Evolutionary conservation across 768 basidiomycete species (phyloP).

Genomic region (Termitomyces sp.): DNA sequence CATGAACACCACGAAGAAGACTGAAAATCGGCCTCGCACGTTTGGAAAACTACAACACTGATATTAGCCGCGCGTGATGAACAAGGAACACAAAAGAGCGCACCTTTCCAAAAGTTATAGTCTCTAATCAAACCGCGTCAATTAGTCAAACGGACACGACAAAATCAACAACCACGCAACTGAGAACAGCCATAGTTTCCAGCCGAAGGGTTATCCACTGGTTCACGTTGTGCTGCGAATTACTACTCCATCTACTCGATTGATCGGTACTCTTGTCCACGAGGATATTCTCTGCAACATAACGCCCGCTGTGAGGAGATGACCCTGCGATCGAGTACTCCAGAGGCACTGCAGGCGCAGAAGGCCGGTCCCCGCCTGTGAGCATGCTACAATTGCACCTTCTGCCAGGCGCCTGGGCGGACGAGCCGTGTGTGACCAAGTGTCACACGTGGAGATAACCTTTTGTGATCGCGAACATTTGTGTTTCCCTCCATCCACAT

Average conservation of each 20-base stretch:
- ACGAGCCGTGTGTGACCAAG: no score
- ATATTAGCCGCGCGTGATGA: not conserved
- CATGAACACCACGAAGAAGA: constrained; percentile 6
- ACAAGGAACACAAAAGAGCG: constrained; percentile 4
- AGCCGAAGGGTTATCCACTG: constrained; percentile 72
- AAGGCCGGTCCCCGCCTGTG: not conserved
- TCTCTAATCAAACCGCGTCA: constrained; percentile 34
- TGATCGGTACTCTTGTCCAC: constrained; percentile 58
- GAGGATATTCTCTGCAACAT: constrained; percentile 64
- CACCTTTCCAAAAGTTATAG: constrained; percentile 80
- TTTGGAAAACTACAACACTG: constrained; percentile 30
- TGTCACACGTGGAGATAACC: no score
- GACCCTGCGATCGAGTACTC: constrained; percentile 50
- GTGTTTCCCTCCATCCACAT: no score
- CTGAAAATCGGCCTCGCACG: no score
- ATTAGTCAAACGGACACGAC: not conserved
- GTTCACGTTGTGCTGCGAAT: constrained; percentile 47
- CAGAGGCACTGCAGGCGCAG: constrained; percentile 22
- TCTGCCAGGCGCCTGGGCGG: no score
- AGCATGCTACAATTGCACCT: no score
- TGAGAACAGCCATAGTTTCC: constrained; percentile 54
- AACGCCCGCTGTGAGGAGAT: constrained; percentile 68
- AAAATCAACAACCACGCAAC: constrained; percentile 37
- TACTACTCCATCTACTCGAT: constrained; percentile 72
- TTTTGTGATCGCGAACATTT: no score